Evolutionary conservation across 1,284 basidiomycete species (phyloP).

Genomic region (Tetrapyrgos nigripes): DNA sequence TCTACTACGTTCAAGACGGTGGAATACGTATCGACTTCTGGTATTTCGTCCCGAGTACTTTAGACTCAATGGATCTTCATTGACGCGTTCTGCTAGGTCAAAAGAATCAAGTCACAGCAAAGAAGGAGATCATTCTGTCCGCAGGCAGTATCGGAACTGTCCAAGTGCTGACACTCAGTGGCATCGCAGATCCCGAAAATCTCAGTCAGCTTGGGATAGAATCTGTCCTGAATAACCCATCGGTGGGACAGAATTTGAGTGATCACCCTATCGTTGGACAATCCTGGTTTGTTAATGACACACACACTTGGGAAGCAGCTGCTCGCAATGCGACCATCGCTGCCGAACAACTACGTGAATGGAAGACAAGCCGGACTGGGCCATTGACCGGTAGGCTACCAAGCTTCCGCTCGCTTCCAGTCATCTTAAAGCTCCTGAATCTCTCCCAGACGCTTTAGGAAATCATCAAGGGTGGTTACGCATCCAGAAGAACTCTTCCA

Average conservation of each 20-base stretch:
- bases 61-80: not conserved
- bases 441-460: not conserved
- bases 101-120: slow-evolving; percentile 5
- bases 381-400: not conserved
- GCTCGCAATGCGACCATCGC: slow-evolving; percentile 8
- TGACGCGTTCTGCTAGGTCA: not conserved
- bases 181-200: slow-evolving; percentile 9
- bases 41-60: not conserved
- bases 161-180: slow-evolving; percentile 10
- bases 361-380: slow-evolving; percentile 12
- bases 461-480: slow-evolving; percentile 13
- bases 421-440: not conserved
- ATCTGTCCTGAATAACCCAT: slow-evolving; percentile 8
- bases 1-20: slow-evolving; percentile 1
- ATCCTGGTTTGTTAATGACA: slow-evolving; percentile 10
- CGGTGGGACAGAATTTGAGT: slow-evolving; percentile 11
- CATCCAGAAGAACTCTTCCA: slow-evolving; percentile 11
- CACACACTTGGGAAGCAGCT: slow-evolving; percentile 3
- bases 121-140: slow-evolving; percentile 12
- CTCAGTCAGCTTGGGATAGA: slow-evolving; percentile 3
- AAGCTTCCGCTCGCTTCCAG: not conserved
- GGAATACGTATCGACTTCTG: not conserved
- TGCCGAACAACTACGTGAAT: slow-evolving; percentile 7
- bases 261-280: slow-evolving; percentile 9
- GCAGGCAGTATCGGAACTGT: slow-evolving; percentile 12